Evolutionary conservation across 2,329 filamentous ascomycete species (phyloP).

Genomic region (Xylaria polymorpha): DNA sequence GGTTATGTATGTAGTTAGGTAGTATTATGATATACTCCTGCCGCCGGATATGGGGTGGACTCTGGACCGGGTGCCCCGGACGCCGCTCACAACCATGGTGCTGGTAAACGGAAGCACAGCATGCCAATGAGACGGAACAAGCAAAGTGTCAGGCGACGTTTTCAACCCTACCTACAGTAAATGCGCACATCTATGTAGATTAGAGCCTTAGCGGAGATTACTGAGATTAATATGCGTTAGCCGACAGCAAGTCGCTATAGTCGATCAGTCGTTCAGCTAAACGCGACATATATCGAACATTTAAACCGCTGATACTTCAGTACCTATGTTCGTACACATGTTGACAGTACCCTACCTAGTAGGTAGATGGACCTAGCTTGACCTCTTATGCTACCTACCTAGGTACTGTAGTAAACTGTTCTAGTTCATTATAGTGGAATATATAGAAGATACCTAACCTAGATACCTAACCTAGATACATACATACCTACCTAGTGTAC

Average conservation of each 20-base stretch:
- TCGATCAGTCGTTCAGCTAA: not conserved
- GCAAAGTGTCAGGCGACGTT: not conserved
- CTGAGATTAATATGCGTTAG: not conserved
- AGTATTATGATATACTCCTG: too few relatives aligned
- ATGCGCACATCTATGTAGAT: not conserved
- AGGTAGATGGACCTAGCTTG: too few relatives aligned
- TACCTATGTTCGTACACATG: not conserved
- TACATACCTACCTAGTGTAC: too few relatives aligned
- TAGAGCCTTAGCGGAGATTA: not conserved
- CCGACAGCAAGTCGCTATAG: not conserved
- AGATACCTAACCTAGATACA: too few relatives aligned
- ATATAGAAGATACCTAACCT: too few relatives aligned
- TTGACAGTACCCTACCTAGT: not conserved
- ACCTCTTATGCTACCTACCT: too few relatives aligned
- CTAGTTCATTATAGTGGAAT: not conserved
- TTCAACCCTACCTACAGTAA: not conserved
- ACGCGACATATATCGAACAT: not conserved
- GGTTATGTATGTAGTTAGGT: too few relatives aligned
- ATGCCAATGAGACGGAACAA: not conserved
- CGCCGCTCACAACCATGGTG: conserved; percentile 19
- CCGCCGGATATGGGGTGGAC: conserved; percentile 8
- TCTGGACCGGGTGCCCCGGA: conserved; percentile 5
- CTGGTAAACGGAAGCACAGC: conserved; percentile 15
- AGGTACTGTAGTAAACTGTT: not conserved
- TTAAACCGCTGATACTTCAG: not conserved